Percentiles rank a stretch among this genome's conserved stretches.
phyloP scores from a whole-genome alignment of 2,329 filamentous ascomycete species.

The Diplodia mutila region DNA sequence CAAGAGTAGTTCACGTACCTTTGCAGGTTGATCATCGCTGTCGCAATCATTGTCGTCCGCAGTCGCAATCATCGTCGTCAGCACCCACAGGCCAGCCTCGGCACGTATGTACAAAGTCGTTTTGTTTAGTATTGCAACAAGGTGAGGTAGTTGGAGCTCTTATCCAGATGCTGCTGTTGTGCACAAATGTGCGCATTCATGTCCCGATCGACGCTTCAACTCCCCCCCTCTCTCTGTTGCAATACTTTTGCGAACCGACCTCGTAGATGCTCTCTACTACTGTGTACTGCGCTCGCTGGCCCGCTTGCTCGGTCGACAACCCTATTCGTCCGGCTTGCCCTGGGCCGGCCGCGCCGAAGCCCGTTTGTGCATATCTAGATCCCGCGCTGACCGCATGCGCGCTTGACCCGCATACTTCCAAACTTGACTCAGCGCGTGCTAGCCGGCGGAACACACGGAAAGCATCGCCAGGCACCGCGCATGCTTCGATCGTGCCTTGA shows the following conservation, averaged over 20 bases:
- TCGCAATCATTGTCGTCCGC: conserved; percentile 15
- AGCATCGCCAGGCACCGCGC: conserved; percentile 13
- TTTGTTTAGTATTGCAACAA: no score
- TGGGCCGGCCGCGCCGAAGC: conserved; percentile 7
- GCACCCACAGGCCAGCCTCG: neutral
- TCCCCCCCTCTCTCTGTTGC: no score
- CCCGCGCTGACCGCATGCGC: conserved; percentile 5
- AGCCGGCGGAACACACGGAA: conserved; percentile 13
- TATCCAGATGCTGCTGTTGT: no score
- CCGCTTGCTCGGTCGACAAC: neutral
- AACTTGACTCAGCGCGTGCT: conserved; percentile 4
- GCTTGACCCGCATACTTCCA: conserved; percentile 21
- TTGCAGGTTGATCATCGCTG: conserved; percentile 11
- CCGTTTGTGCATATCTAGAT: neutral
- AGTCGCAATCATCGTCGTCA: no score
- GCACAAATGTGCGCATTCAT: no score
- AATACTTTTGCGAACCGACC: no score
- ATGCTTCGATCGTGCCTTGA: conserved; percentile 8
- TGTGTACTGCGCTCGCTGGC: neutral
- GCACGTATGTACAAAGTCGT: no score
- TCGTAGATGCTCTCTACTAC: conserved; percentile 20
- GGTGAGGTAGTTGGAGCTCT: no score
- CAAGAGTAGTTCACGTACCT: neutral
- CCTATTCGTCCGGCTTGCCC: neutral
- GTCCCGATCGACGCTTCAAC: no score